Conservation (phyloP, 768 basidiomycete species). For the Cystofilobasidium bisporidii region DNA sequence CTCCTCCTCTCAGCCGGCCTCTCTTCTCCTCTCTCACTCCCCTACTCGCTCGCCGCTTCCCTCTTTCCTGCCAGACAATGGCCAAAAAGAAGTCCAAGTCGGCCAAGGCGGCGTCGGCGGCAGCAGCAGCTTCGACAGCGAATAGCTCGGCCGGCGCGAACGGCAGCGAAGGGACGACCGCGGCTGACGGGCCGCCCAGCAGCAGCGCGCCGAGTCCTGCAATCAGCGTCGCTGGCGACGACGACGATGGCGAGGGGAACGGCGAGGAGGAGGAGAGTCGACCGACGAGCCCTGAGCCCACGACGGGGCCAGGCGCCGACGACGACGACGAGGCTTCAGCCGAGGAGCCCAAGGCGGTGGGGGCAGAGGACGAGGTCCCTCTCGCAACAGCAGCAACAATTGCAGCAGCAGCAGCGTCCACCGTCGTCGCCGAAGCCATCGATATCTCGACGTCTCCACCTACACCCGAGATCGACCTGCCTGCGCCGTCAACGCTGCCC, state of each 20-base stretch:
- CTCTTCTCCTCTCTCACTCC: no score
- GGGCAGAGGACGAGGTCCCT: no score
- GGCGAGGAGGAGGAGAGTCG: not conserved
- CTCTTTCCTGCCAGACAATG: not conserved
- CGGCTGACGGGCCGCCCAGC: no score
- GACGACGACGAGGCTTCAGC: not conserved
- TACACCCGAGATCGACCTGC: no score
- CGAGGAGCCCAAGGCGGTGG: no score
- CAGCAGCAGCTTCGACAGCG: no score
- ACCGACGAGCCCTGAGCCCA: not conserved
- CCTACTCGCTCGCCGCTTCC: no score
- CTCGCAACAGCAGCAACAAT: not conserved
- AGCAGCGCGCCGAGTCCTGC: not conserved
- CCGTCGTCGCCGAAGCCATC: no score
- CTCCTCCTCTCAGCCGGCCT: no score
- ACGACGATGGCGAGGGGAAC: not conserved
- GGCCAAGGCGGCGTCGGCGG: not conserved
- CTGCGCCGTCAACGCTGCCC: not conserved
- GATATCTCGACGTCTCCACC: no score
- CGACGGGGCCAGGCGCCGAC: not conserved
- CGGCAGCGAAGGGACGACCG: no score
- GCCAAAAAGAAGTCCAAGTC: slow-evolving; percentile 21
- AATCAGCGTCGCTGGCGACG: not conserved
- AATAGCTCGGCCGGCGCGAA: no score
- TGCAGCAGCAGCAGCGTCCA: not conserved